Evolutionary conservation across 768 basidiomycete species (phyloP).

Genomic region (Mrakia frigida): DNA sequence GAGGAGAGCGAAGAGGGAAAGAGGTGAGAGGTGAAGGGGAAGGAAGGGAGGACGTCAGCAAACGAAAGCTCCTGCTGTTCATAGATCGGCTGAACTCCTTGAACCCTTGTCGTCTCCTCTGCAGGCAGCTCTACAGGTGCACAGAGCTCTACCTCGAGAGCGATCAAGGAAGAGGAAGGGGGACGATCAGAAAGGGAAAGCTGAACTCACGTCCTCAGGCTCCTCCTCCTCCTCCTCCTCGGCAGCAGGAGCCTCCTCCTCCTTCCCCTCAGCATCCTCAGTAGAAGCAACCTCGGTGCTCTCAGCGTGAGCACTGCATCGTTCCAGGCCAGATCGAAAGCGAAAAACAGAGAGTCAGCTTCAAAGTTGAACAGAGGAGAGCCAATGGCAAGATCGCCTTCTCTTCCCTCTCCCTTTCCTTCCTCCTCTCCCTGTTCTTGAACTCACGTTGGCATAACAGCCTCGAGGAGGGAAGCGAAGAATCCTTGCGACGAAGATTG

Average conservation of each 20-base stretch:
- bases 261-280: slow-evolving; percentile 21
- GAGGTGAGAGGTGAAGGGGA: not conserved
- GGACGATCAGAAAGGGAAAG: not conserved
- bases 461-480: slow-evolving; percentile 29
- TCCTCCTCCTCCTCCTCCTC: slow-evolving; percentile 35
- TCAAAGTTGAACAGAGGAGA: not conserved
- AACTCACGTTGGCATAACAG: slow-evolving; percentile 30
- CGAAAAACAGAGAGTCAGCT: not conserved
- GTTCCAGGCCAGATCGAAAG: slow-evolving; percentile 1
- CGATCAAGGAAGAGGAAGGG: not conserved
- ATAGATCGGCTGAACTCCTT: no score
- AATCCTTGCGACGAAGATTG: slow-evolving; percentile 23
- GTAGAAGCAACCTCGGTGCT: slow-evolving; percentile 24
- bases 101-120: not conserved
- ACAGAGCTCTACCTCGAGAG: not conserved
- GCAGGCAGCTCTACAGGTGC: not conserved
- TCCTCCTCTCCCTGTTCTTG: not conserved
- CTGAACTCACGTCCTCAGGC: slow-evolving; percentile 31
- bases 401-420: not conserved
- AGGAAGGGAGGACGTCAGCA: not conserved
- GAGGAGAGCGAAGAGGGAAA: not conserved
- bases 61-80: not conserved
- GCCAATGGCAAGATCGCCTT: slow-evolving; percentile 15
- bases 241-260: slow-evolving; percentile 24
- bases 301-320: slow-evolving; percentile 31